A percentile compares a stretch with the other conserved stretches of the same genome.
phyloP scores from a whole-genome alignment of 768 basidiomycete species.

The Fibroporia radiculosa region DNA sequence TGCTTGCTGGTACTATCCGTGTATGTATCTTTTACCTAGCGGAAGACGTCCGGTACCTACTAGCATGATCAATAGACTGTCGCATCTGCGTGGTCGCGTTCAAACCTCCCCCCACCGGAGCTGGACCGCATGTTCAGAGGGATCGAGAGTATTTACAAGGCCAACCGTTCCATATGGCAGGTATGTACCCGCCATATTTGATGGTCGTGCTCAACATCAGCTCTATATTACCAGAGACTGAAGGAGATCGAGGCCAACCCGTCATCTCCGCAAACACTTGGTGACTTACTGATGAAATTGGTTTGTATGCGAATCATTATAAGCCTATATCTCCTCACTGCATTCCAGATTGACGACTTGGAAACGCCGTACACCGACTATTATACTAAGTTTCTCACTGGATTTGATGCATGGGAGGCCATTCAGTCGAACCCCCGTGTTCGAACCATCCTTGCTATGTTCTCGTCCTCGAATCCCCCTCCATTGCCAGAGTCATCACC shows the following conservation, averaged over 20 bases:
- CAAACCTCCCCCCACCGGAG: conserved; percentile 87
- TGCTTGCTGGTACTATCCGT: conserved; percentile 83
- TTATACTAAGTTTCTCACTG: conserved; percentile 57
- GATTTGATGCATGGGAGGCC: conserved; percentile 81
- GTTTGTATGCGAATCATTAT: conserved; percentile 37
- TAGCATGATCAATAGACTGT: conserved; percentile 64
- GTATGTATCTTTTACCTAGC: conserved; percentile 39
- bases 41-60: neutral
- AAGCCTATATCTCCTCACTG: conserved; percentile 1
- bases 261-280: conserved; percentile 75
- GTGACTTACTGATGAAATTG: conserved; percentile 97
- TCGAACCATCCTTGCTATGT: conserved; percentile 52
- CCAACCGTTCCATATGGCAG: conserved; percentile 72
- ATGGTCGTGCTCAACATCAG: conserved; percentile 10
- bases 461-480: conserved; percentile 61
- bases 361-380: conserved; percentile 82
- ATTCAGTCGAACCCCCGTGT: conserved; percentile 73
- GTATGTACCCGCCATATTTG: conserved; percentile 34
- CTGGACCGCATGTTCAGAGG: conserved; percentile 93
- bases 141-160: conserved; percentile 88
- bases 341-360: conserved; percentile 79
- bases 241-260: conserved; percentile 93
- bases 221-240: conserved; percentile 56
- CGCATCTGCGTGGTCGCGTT: conserved; percentile 95
- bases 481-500: conserved; percentile 33